phyloP scores from a whole-genome alignment of 2,329 filamentous ascomycete genomes.

The Trichothecium sympodiale region DNA sequence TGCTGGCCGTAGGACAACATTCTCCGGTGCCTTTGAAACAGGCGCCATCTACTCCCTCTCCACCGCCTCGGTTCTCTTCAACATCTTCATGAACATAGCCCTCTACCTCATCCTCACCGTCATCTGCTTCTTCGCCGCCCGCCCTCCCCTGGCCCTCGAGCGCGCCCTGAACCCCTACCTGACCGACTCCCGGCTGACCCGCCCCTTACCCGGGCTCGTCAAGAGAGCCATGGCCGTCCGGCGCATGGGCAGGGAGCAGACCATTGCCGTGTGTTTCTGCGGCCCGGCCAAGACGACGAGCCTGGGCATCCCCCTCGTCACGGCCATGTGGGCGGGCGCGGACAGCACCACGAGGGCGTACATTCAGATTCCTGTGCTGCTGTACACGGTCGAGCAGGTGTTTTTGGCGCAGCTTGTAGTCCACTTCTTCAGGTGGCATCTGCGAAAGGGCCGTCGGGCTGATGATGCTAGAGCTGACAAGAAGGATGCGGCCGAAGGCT shows the following conservation, averaged over 20 bases:
- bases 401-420: conserved; percentile 34
- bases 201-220: too few relatives aligned
- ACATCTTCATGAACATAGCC: conserved; percentile 55
- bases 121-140: conserved; percentile 43
- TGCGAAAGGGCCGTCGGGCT: conserved; percentile 12
- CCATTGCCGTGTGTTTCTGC: conserved; percentile 63
- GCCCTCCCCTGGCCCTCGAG: conserved; percentile 25
- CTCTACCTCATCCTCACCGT: conserved; percentile 51
- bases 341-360: conserved; percentile 42
- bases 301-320: conserved; percentile 56
- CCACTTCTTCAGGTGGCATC: conserved; percentile 35
- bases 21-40: conserved; percentile 54
- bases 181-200: conserved; percentile 21
- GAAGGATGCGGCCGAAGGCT: too few relatives aligned
- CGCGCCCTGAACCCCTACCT: conserved; percentile 20
- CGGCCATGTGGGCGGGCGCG: conserved; percentile 54
- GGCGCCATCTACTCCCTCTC: conserved; percentile 48
- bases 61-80: conserved; percentile 51
- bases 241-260: conserved; percentile 47
- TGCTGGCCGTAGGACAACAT: conserved; percentile 48
- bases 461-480: too few relatives aligned
- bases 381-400: conserved; percentile 49
- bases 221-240: conserved; percentile 33
- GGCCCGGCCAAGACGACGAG: conserved; percentile 63
- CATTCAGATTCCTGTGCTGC: conserved; percentile 51